Evolutionary conservation across 2,329 filamentous ascomycete genomes (phyloP), one percentile per base, ranked within the genome.

Genomic region (Nannizziopsis arthrosporioides): DNA sequence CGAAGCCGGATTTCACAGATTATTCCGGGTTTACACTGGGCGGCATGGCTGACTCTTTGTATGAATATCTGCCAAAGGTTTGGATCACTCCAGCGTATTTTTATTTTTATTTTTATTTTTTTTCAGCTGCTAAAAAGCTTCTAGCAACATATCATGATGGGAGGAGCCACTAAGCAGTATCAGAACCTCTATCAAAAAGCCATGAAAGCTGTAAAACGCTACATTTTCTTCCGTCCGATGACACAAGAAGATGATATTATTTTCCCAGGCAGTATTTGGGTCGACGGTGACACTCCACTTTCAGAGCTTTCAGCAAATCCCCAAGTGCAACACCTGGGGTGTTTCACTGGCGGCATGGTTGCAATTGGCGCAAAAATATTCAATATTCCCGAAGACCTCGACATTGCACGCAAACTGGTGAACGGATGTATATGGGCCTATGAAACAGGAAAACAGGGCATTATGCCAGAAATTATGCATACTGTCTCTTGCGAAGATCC

Each of bases 171-270:
- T 53, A 35, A 47, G 27, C 54, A 57, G 34, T 93, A 93, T 63
- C 72, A 74, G 52, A 75, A 74, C 15, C 76, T 94, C 66, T 87
- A 93, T 61, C 73, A 82, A 50, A 77, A 76, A 49, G 76, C 80
- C 3, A 76, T 82, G 27, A 76, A 82, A 4, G 79, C 79, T 0
- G 77, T 82, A 32, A 83, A 84, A 55, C 74, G 86, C 54, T 75
- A 84, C 62, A 73, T 94, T 8, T 77, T 94, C 49, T 94, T 79
- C 66, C 76, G 82, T 4, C 87, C 88, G 0, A 83, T 92, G 78
- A 75, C 79, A 5, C 75, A 77, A 27, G 71, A 77, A 46, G 76
- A 76, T 44, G 78, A 90, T 51, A 76, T 92, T n/a, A 73, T 92
- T 2, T 79, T 92, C 52, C 78, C 84, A 0, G 82, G 83, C 18